phyloP scores from a whole-genome alignment of 345 rosid genomes.

The Mangifera indica region DNA sequence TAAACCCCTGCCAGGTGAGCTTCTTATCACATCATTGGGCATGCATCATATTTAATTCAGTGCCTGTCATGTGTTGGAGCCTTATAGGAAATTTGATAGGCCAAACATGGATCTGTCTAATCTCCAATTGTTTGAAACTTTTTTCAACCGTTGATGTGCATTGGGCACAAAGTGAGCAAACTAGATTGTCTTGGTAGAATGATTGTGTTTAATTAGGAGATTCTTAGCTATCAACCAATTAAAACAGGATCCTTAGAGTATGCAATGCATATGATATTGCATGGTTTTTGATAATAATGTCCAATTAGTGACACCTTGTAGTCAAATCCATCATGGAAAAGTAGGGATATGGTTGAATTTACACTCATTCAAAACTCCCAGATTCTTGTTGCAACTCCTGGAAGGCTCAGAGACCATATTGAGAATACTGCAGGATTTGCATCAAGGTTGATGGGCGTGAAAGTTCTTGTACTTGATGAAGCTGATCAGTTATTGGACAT shows the following conservation, averaged over 20 bases:
- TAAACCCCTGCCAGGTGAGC: constrained; percentile 81
- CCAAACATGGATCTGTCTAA: constrained; percentile 1
- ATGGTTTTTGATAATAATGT: background rate
- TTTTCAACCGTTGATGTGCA: constrained; percentile 14
- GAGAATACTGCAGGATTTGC: constrained; percentile 98
- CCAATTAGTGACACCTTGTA: background rate
- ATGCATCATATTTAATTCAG: background rate
- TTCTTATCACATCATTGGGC: constrained; percentile 16
- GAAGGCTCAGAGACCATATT: constrained; percentile 92
- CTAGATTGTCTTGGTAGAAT: background rate
- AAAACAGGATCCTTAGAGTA: constrained; percentile 9
- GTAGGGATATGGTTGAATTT: constrained; percentile 18
- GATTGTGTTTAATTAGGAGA: background rate
- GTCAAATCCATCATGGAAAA: background rate
- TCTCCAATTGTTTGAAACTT: constrained; percentile 8
- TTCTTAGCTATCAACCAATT: background rate
- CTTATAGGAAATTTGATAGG: background rate
- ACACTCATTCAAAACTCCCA: constrained; percentile 35
- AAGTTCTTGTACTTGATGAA: constrained; percentile 93
- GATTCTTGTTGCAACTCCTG: constrained; percentile 98
- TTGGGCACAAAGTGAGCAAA: constrained; percentile 2
- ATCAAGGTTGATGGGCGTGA: constrained; percentile 85
- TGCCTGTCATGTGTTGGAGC: background rate
- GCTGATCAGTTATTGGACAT: constrained; percentile 94
- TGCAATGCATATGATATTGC: constrained; percentile 8